These are phyloP conservation scores for Boletus sensibilis DNA, from an alignment of 768 basidiomycete genomes.

Conservation along the genomic window DNA sequence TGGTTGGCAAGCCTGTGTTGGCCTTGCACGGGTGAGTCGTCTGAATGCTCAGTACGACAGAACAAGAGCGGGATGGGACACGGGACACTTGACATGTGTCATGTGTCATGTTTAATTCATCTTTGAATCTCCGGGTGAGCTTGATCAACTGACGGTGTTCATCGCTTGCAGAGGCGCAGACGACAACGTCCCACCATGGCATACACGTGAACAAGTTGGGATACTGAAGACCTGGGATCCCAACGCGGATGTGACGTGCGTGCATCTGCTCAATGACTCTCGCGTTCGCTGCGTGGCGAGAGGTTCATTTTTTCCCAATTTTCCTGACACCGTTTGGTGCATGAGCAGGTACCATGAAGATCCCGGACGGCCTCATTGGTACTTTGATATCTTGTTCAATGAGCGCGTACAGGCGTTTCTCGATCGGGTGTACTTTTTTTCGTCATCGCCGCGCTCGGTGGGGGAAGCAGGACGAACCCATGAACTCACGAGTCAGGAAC, in stretches of 20 bases:
- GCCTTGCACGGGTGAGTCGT: slow-evolving; percentile 72
- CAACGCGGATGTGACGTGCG: slow-evolving; percentile 53
- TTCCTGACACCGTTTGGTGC: not conserved
- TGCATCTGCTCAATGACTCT: not conserved
- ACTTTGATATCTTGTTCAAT: slow-evolving; percentile 55
- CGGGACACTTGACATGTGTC: not conserved
- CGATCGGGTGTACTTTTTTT: slow-evolving; percentile 30
- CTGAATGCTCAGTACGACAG: not conserved
- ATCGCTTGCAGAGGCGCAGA: slow-evolving; percentile 59
- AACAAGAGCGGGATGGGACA: not conserved
- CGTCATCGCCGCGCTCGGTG: not conserved
- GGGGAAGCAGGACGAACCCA: not conserved
- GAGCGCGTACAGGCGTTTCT: slow-evolving; percentile 57
- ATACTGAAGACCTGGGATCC: slow-evolving; percentile 58
- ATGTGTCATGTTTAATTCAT: not conserved
- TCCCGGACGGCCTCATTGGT: slow-evolving; percentile 67
- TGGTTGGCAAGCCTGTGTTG: slow-evolving; percentile 64
- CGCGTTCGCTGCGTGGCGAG: not conserved
- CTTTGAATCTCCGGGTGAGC: not conserved
- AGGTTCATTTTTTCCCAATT: not conserved
- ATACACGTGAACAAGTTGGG: slow-evolving; percentile 65
- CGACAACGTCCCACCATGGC: slow-evolving; percentile 87
- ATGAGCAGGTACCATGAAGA: slow-evolving; percentile 62
- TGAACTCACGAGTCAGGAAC: not conserved
- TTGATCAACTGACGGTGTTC: not conserved